These are phyloP conservation scores for Ulmus americana DNA, from an alignment of 331 rosid genomes.

Conservation along the genomic window DNA sequence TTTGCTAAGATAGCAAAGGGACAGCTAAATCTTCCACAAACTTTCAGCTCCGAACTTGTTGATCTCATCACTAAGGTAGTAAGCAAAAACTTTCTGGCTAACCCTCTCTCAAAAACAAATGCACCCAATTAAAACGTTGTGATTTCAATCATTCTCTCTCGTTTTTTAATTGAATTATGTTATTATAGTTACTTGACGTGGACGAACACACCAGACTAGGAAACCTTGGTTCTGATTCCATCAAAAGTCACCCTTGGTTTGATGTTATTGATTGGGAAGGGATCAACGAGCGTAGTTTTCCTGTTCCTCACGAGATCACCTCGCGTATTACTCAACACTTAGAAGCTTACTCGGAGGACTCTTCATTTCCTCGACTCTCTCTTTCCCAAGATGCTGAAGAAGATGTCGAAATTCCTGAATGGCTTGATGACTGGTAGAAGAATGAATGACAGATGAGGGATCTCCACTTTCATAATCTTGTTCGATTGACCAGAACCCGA, in stretches of 20 bases:
- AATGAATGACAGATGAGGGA: constrained; percentile 8
- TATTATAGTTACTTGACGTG: constrained; percentile 70
- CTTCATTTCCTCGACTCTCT: constrained; percentile 40
- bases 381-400: constrained; percentile 48
- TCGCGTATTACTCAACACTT: constrained; percentile 61
- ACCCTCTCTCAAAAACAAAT: neutral
- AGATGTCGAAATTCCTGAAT: constrained; percentile 59
- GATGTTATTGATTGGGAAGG: constrained; percentile 74
- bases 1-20: constrained; percentile 83
- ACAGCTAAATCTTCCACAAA: constrained; percentile 61
- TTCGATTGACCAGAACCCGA: constrained; percentile 26
- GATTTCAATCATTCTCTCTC: constrained; percentile 18
- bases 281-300: constrained; percentile 36
- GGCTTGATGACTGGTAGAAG: constrained; percentile 90
- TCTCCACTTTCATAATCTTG: constrained; percentile 25
- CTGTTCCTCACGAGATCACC: constrained; percentile 60
- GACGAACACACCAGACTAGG: constrained; percentile 85
- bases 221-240: constrained; percentile 56
- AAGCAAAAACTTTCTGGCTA: constrained; percentile 8
- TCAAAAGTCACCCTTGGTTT: constrained; percentile 85
- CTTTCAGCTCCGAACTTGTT: constrained; percentile 68
- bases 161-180: constrained; percentile 23
- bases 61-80: constrained; percentile 89
- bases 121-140: constrained; percentile 5
- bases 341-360: constrained; percentile 54